These are phyloP conservation scores for Astragalus membranaceus DNA, from an alignment of 306 rosid genomes.

Conservation along the genomic window DNA sequence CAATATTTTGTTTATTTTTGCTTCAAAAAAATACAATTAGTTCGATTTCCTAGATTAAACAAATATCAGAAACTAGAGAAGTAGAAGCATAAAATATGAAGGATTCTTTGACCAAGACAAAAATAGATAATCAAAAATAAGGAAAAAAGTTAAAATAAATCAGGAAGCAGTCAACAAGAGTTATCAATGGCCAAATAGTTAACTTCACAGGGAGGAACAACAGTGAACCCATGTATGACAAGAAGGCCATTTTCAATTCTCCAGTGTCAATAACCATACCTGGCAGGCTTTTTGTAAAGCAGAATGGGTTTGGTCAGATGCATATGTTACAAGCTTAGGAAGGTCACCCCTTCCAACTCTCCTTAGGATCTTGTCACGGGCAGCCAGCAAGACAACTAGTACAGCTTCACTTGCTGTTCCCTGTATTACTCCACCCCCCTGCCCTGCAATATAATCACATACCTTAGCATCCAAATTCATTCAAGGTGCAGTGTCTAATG, in stretches of 20 bases:
- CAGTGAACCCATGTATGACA: not conserved
- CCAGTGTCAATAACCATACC: slow-evolving; percentile 36
- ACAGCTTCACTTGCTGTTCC: slow-evolving; percentile 98
- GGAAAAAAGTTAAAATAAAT: not conserved
- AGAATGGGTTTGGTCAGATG: slow-evolving; percentile 89
- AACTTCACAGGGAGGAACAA: not conserved
- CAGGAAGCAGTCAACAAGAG: not conserved
- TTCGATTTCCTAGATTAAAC: no score
- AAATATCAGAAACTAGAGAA: not conserved
- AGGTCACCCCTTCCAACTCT: slow-evolving; percentile 51
- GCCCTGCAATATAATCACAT: slow-evolving; percentile 49
- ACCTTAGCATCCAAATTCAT: not conserved
- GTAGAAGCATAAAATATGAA: not conserved
- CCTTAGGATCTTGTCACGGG: slow-evolving; percentile 68
- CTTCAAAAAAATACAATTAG: no score
- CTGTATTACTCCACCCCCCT: slow-evolving; percentile 95
- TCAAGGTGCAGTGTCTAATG: not conserved
- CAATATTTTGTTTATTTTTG: no score
- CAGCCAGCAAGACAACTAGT: slow-evolving; percentile 85
- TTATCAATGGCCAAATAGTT: not conserved
- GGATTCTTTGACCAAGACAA: not conserved
- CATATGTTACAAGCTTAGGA: slow-evolving; percentile 73
- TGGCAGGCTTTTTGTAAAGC: slow-evolving; percentile 82
- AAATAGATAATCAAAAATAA: not conserved
- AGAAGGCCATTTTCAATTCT: slow-evolving; percentile 8